These are phyloP conservation scores for Bassia scoparia DNA, from an alignment of 148 eudicot genomes.

Conservation along the genomic window DNA sequence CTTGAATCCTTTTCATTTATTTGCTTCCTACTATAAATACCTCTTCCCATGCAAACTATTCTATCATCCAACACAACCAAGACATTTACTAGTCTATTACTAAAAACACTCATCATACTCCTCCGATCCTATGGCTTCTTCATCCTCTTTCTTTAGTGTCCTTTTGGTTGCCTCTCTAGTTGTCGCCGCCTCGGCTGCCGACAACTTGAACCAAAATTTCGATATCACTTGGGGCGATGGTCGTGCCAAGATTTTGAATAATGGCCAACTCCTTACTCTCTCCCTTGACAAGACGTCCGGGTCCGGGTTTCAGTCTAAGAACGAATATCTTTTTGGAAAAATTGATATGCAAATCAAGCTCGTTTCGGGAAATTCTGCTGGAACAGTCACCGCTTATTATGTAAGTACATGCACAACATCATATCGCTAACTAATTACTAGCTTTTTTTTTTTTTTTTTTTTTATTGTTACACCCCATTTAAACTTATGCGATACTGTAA, in stretches of 20 bases:
- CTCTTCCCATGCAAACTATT: conserved; percentile 3
- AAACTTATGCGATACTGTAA: not conserved
- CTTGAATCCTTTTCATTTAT: no score
- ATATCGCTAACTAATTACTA: no score
- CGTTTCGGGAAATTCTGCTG: conserved; percentile 36
- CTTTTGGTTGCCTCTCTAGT: conserved; percentile 19
- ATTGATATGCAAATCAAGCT: conserved; percentile 37
- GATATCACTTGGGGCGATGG: conserved; percentile 37
- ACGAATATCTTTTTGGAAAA: conserved; percentile 29
- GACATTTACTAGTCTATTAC: not conserved
- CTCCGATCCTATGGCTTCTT: not conserved
- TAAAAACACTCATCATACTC: not conserved
- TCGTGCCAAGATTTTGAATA: conserved; percentile 27
- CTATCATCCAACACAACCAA: not conserved
- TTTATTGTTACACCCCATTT: not conserved
- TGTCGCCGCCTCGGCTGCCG: conserved; percentile 13
- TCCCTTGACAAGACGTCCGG: conserved; percentile 30
- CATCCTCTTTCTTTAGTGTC: not conserved
- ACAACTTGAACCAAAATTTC: conserved; percentile 23
- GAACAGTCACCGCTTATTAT: conserved; percentile 33
- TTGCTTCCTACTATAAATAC: not conserved
- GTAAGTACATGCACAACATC: conserved; percentile 12
- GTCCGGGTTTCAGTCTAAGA: conserved; percentile 33
- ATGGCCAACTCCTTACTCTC: conserved; percentile 32
- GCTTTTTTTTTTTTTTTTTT: not conserved